Evolutionary conservation across 257 asterid species (phyloP), one percentile per base, ranked within the genome.

Genomic region (Cordia subcordata): DNA sequence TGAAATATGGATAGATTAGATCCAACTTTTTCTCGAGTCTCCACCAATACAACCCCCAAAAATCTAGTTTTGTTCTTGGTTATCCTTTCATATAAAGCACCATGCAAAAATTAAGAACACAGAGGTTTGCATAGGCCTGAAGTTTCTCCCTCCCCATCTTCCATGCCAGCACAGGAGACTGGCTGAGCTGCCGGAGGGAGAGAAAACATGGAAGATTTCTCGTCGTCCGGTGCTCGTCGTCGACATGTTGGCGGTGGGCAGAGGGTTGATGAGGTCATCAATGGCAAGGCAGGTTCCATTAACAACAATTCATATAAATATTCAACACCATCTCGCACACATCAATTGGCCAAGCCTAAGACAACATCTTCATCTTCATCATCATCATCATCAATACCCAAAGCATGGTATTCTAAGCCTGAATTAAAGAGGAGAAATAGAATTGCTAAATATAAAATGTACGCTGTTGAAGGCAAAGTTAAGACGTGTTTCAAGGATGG

Each of bases 381-480:
- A 18, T 13, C 14, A 5, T 0, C 39, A 14, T 1, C 6, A 19
- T 19, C 17, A 0, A n/a, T 2, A 15, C 0, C 37, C 2, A n/a
- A n/a, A n/a, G 15, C 54, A 1, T 66, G 68, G 73, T 27, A 20
- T 8, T 63, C 53, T 50, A 33, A 27, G 6, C 62, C 62, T 18
- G 68, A 89, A 75, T 11, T 82, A 16, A 81, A 80, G 46, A 79
- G 92, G 23, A 81, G 67, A 60, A 89, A 67, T 62, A 82, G 97
- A 65, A 71, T 86, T 5, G 78, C 82, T 21, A 76, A 69, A 58
- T 89, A 89, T 69, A 86, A 84, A 47, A 37, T 76, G 49, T 89
- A 84, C 63, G 69, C 89, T 4, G 67, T 81, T 6, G 92, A 89
- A 74, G 89, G 92, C 18, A 82, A 86, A 68, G 67, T 84, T 23